Conservation (phyloP, 2,329 filamentous ascomycete genomes). For the Curvularia hawaiiensis region DNA sequence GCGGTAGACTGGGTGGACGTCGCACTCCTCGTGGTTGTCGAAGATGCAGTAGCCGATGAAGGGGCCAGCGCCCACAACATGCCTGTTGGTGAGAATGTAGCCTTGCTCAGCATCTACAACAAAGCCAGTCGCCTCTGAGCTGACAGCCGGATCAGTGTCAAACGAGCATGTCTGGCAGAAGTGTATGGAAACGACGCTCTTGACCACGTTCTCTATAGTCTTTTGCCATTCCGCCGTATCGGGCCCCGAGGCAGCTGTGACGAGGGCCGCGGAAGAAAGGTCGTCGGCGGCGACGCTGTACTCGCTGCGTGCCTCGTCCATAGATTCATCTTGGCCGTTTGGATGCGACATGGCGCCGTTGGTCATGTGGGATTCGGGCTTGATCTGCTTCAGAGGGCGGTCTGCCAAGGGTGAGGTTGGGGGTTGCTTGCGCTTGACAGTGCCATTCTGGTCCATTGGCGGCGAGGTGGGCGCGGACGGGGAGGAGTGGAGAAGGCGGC, state of each 20-base stretch:
- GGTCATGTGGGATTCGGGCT: constrained; percentile 52
- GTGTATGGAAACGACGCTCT: constrained; percentile 96
- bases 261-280: constrained; percentile 33
- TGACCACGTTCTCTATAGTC: constrained; percentile 91
- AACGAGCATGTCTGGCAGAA: constrained; percentile 99
- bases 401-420: constrained; percentile 53
- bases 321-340: constrained; percentile 40
- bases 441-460: constrained; percentile 57
- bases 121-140: constrained; percentile 96
- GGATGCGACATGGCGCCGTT: constrained; percentile 35
- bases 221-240: constrained; percentile 91
- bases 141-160: constrained; percentile 92
- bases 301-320: constrained; percentile 35
- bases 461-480: constrained; percentile 3
- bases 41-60: constrained; percentile 99
- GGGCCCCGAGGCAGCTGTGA: constrained; percentile 52
- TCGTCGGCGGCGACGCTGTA: constrained; percentile 54
- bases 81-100: constrained; percentile 64
- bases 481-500: constrained; percentile 8
- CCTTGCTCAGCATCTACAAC: constrained; percentile 94
- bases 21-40: constrained; percentile 96
- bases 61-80: constrained; percentile 92
- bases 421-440: constrained; percentile 63
- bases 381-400: constrained; percentile 61
- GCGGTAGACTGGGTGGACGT: constrained; percentile 95